Evolutionary conservation across 495 filamentous ascomycete species (phyloP).

Genomic region (Tuber calosporum): DNA sequence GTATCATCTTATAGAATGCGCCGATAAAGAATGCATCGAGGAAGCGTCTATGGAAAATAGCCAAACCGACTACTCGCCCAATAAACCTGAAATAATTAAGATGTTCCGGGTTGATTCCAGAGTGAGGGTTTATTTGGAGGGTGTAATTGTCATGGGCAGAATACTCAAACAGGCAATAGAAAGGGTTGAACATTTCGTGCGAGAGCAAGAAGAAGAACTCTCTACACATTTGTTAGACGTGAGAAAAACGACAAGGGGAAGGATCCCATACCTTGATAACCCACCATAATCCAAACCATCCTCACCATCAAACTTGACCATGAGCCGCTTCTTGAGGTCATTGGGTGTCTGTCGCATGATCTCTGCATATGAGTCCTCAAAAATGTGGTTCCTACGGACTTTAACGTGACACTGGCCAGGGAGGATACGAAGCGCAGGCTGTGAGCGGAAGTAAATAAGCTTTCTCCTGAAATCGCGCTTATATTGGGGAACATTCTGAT

Average conservation of each 20-base stretch:
- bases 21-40: slow-evolving; percentile 99
- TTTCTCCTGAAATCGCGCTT: slow-evolving; percentile 98
- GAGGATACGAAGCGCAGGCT: slow-evolving; percentile 89
- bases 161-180: slow-evolving; percentile 99
- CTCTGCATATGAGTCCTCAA: slow-evolving; percentile 97
- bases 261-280: slow-evolving; percentile 62
- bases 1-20: slow-evolving; percentile 99
- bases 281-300: slow-evolving; percentile 97
- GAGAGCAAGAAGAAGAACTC: slow-evolving; percentile 99
- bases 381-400: slow-evolving; percentile 90
- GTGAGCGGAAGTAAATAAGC: slow-evolving; percentile 97
- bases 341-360: slow-evolving; percentile 95
- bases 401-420: slow-evolving; percentile 98
- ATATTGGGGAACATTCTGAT: slow-evolving; percentile 98
- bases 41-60: slow-evolving; percentile 97
- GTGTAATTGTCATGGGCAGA: slow-evolving; percentile 99
- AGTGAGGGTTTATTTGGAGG: slow-evolving; percentile 98
- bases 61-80: slow-evolving; percentile 90
- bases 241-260: neutral
- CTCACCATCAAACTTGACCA: slow-evolving; percentile 99
- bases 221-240: slow-evolving; percentile 48
- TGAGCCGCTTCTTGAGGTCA: slow-evolving; percentile 93
- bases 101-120: slow-evolving; percentile 98
- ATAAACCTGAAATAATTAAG: slow-evolving; percentile 99
- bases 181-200: slow-evolving; percentile 99